Conservation (phyloP, 768 basidiomycete genomes). For the Termitomyces sp. region DNA sequence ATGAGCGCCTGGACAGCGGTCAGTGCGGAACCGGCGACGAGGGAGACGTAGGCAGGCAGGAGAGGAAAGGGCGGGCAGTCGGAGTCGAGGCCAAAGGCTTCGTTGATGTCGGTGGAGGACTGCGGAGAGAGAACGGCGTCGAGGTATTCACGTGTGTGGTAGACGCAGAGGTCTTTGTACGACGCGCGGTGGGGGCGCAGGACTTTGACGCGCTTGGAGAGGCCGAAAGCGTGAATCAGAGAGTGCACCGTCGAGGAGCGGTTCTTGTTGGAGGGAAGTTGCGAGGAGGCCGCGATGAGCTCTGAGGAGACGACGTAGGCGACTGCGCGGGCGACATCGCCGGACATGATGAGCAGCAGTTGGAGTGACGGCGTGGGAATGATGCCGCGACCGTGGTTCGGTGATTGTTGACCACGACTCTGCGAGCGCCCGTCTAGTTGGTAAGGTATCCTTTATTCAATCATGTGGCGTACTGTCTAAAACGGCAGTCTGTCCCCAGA, state of each 20-base stretch:
- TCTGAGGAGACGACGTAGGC: conserved; percentile 58
- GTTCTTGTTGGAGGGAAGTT: conserved; percentile 67
- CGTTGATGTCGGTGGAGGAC: conserved; percentile 8
- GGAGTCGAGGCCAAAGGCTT: conserved; percentile 32
- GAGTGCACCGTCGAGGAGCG: conserved; percentile 68
- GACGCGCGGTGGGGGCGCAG: conserved; percentile 55
- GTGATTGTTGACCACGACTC: not conserved
- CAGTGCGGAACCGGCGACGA: conserved; percentile 76
- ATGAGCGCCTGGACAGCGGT: conserved; percentile 66
- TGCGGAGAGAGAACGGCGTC: conserved; percentile 45
- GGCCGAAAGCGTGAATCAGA: conserved; percentile 49
- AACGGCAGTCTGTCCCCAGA: too few species aligned
- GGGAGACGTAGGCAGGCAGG: conserved; percentile 63
- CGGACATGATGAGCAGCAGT: not conserved
- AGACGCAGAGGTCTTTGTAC: conserved; percentile 53
- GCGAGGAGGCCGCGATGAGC: conserved; percentile 50
- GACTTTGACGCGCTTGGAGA: conserved; percentile 39
- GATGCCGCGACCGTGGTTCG: not conserved
- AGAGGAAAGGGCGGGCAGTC: conserved; percentile 81
- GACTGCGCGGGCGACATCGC: conserved; percentile 17
- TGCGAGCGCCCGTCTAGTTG: not conserved
- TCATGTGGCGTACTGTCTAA: too few species aligned
- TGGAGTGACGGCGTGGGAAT: not conserved
- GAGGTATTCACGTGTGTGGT: conserved; percentile 73
- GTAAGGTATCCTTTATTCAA: too few species aligned